These are phyloP conservation scores for Suhomyces atakaporum DNA, from an alignment of 1,139 yeast genomes.

Conservation along the genomic window DNA sequence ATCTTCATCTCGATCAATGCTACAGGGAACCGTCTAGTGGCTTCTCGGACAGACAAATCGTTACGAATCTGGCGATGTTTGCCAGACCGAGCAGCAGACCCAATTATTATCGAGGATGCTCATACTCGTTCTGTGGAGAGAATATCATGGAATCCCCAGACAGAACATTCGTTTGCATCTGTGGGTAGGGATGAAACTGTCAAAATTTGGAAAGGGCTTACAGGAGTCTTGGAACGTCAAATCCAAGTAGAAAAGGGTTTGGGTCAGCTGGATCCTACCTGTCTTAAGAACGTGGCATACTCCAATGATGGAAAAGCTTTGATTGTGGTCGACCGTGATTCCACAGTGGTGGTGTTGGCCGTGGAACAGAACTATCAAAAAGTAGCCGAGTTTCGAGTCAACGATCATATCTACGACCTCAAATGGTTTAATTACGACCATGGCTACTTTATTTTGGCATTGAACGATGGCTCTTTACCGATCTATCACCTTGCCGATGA, in stretches of 20 bases:
- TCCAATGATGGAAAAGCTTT: conserved; percentile 57
- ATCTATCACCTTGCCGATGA: conserved; percentile 22
- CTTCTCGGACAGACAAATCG: conserved; percentile 48
- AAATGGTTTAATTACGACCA: conserved; percentile 33
- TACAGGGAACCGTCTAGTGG: conserved; percentile 47
- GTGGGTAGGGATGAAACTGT: conserved; percentile 58
- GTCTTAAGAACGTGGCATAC: conserved; percentile 42
- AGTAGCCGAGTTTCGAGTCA: conserved; percentile 25
- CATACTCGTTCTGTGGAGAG: conserved; percentile 51
- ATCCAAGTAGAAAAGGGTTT: conserved; percentile 26
- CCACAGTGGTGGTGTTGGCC: conserved; percentile 29
- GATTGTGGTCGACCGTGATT: conserved; percentile 47
- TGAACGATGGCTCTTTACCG: conserved; percentile 38
- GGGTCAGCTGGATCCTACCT: conserved; percentile 15
- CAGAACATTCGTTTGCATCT: conserved; percentile 55
- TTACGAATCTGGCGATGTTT: conserved; percentile 45
- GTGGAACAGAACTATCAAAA: conserved; percentile 29
- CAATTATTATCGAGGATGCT: conserved; percentile 44
- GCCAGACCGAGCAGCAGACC: conserved; percentile 32
- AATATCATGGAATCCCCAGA: conserved; percentile 62
- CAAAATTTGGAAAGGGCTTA: conserved; percentile 56
- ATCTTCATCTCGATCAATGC: conserved; percentile 35
- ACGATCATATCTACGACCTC: conserved; percentile 37
- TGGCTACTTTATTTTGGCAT: conserved; percentile 38
- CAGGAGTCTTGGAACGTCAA: conserved; percentile 39